These are phyloP conservation scores for Geum urbanum DNA, from an alignment of 306 rosid species.

Conservation along the genomic window DNA sequence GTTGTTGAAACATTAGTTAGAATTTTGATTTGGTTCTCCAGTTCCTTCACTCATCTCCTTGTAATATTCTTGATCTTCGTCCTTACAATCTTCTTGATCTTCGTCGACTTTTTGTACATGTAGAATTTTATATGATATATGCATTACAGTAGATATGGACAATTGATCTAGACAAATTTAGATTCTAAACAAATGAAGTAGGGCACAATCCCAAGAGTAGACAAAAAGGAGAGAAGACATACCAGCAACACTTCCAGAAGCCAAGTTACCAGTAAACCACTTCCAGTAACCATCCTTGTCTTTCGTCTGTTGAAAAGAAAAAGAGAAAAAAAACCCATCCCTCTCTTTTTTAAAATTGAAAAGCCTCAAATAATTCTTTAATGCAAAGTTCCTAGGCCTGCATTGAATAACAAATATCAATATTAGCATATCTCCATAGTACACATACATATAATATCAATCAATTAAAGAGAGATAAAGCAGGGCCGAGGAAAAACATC, in stretches of 20 bases:
- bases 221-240: slow-evolving; percentile 80
- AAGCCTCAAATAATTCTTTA: slow-evolving; percentile 89
- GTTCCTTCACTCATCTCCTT: too few species aligned
- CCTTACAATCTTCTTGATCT: too few species aligned
- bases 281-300: slow-evolving; percentile 47
- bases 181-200: too few species aligned
- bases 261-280: slow-evolving; percentile 88
- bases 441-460: neutral
- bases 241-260: slow-evolving; percentile 78
- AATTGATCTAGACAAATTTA: too few species aligned
- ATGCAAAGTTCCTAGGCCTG: slow-evolving; percentile 87
- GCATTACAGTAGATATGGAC: too few species aligned
- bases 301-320: too few species aligned
- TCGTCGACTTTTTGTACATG: too few species aligned
- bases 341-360: slow-evolving; percentile 84
- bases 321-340: slow-evolving; percentile 40
- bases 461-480: neutral
- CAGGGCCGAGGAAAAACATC: neutral
- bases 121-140: too few species aligned
- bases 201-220: slow-evolving; percentile 75
- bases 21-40: too few species aligned
- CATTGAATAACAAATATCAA: slow-evolving; percentile 7
- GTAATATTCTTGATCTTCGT: too few species aligned
- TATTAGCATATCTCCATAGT: slow-evolving; percentile 7
- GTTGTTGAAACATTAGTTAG: too few species aligned